Evolutionary conservation across 148 eudicot species (phyloP), one percentile per base, ranked within the genome.

Genomic region (Salicornia ramosissima): DNA sequence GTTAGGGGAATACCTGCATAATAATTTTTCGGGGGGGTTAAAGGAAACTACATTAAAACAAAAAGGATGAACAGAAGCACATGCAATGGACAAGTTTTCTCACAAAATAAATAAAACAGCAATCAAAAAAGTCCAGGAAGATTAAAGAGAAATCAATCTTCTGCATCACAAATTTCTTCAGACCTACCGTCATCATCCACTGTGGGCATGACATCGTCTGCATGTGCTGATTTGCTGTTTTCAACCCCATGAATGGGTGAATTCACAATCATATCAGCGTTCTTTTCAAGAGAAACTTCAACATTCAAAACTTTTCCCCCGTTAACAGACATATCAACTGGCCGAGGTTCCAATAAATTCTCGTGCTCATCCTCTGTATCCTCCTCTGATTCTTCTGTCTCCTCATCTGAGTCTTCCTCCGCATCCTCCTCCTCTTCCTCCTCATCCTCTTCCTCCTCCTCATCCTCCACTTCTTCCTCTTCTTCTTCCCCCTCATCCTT

Each of bases 311-410:
- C 80, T 36, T 62, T 52, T 60, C 31, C 39, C 31, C 77, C 73
- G 25, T 77, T 29, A 52, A 39, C 28, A 11, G 68, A 60, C 49
- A 62, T 21, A 19, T 72, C 55, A 57, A 39, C 68, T 30, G 47
- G 31, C 50, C 29, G 22, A 22, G 33, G 68, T 67, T 72, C 30
- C 64, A 62, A 58, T 8, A 47, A 34, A 26, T 77, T 50, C 56
- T 77, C 75, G 28, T 46, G 26, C 54, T 77, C 75, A 66, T 66
- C 75, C 74, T 65, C 65, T 11, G 65, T 65, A 24, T 64, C 75
- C 50, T 71, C 71, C 25, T 75, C 78, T 22, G 60, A 69, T 10
- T 65, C 80, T 54, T 46, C 65, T 7, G 71, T 73, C 24, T 68
- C 77, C 36, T 68, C 73, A 5, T 73, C 69, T 7, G 53, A 49